These are phyloP conservation scores for Wickerhamomyces xylosicus DNA, from an alignment of 805 yeast species.

Conservation along the genomic window DNA sequence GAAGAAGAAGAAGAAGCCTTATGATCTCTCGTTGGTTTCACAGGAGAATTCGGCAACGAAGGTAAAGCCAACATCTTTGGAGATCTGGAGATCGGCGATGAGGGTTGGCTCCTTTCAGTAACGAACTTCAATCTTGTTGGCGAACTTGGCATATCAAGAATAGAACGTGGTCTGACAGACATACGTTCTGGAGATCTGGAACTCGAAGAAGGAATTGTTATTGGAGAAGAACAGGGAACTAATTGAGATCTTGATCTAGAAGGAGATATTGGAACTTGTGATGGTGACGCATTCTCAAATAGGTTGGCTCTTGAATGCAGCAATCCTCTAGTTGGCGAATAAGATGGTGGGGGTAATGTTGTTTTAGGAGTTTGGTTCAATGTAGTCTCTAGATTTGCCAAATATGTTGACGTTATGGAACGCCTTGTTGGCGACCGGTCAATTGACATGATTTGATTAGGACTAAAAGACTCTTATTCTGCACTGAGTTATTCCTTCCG, in stretches of 20 bases:
- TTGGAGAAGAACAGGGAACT: constrained; percentile 4
- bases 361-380: constrained; percentile 9
- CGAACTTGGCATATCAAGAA: neutral
- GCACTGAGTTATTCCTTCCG: too few relatives aligned
- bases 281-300: neutral
- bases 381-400: constrained; percentile 14
- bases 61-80: neutral
- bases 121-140: constrained; percentile 7
- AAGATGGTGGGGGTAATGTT: constrained; percentile 6
- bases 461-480: neutral
- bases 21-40: neutral
- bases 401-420: constrained; percentile 18
- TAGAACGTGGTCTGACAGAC: neutral
- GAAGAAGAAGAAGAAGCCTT: neutral
- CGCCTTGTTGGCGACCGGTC: constrained; percentile 4
- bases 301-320: neutral
- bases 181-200: neutral
- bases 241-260: neutral
- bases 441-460: neutral
- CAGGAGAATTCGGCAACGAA: neutral
- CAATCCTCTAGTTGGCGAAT: constrained; percentile 1
- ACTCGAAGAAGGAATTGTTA: neutral
- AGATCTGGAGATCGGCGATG: constrained; percentile 17
- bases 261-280: neutral
- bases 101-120: constrained; percentile 10